phyloP scores from a whole-genome alignment of 192 early-diverging fungal species.

The Podila horticola region DNA sequence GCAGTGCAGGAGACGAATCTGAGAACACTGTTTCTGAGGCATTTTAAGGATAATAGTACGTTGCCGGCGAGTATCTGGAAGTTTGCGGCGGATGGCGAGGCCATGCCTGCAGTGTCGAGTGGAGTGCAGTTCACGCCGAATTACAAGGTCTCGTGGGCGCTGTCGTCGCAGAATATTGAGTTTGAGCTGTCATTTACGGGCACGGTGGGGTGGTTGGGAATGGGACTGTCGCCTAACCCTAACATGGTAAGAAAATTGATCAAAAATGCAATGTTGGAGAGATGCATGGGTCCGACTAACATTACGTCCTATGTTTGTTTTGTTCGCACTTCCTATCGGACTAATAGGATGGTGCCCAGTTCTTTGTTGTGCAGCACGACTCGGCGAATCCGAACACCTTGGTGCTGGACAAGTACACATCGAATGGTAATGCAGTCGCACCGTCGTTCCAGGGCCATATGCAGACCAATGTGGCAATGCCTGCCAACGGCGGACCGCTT shows the following conservation, averaged over 20 bases:
- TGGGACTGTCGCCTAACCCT: not conserved
- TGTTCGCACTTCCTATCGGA: too few relatives aligned
- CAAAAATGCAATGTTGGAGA: too few relatives aligned
- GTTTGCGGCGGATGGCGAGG: not conserved
- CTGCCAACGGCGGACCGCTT: not conserved
- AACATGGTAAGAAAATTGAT: not conserved
- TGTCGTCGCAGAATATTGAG: not conserved
- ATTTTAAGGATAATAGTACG: slow-evolving; percentile 1
- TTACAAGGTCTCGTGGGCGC: not conserved
- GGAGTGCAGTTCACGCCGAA: not conserved
- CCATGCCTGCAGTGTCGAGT: not conserved
- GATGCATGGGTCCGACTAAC: too few relatives aligned
- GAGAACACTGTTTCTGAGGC: slow-evolving; percentile 11
- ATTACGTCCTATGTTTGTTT: not conserved
- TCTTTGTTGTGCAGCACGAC: not conserved
- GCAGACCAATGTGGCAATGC: not conserved
- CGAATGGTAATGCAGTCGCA: not conserved
- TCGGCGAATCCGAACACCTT: not conserved
- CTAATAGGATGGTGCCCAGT: not conserved
- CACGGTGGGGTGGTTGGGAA: not conserved
- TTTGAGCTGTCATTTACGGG: not conserved
- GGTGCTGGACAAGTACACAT: not conserved
- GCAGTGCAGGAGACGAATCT: slow-evolving; percentile 21
- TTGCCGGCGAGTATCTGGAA: not conserved
- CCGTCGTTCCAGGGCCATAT: not conserved